These are phyloP conservation scores for Botrytis hyacinthi DNA, from an alignment of 2,329 filamentous ascomycete species.

Conservation along the genomic window DNA sequence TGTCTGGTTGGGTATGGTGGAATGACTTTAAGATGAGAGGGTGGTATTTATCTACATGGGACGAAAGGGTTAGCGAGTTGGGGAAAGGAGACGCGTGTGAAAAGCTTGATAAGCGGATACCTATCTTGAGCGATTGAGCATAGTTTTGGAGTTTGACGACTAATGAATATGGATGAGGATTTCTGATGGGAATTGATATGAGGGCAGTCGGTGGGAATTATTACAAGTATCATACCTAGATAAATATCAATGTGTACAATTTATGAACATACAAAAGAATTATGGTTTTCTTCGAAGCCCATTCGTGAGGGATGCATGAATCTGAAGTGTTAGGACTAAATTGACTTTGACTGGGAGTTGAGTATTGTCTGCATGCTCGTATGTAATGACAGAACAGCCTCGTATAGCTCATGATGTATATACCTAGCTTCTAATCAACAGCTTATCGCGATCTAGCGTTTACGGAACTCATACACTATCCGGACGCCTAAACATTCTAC, in stretches of 20 bases:
- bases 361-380: background rate
- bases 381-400: background rate
- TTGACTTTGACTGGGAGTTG: no score
- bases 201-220: background rate
- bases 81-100: background rate
- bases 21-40: background rate
- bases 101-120: background rate
- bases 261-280: background rate
- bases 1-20: background rate
- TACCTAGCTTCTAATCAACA: background rate
- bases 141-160: constrained; percentile 12
- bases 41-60: background rate
- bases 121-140: background rate
- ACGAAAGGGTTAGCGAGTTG: constrained; percentile 8
- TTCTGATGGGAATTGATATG: background rate
- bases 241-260: background rate
- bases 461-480: background rate
- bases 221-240: background rate
- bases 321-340: background rate
- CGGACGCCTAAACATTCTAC: no score
- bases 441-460: background rate
- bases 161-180: constrained; percentile 1
- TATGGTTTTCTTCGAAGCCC: background rate
- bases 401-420: background rate
- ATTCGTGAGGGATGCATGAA: background rate